A percentile compares a stretch with the other conserved stretches of the same genome.
These are phyloP conservation scores for Nakazawaea populi DNA, from an alignment of 805 yeast species.

Conservation along the genomic window DNA sequence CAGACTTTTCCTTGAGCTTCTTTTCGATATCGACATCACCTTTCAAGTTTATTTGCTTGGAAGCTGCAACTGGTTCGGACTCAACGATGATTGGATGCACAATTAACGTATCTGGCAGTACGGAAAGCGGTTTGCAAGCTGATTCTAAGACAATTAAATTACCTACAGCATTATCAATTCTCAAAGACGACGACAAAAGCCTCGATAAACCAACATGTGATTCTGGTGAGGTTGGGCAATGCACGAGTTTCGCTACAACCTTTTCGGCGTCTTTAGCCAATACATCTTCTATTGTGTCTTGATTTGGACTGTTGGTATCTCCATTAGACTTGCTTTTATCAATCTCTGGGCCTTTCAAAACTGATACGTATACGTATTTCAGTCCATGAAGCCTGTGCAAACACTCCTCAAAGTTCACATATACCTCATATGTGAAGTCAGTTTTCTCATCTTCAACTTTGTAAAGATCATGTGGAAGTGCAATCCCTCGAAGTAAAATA, in stretches of 20 bases:
- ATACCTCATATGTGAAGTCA: conserved; percentile 33
- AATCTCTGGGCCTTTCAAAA: conserved; percentile 42
- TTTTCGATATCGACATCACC: conserved; percentile 17
- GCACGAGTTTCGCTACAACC: conserved; percentile 47
- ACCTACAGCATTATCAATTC: conserved; percentile 42
- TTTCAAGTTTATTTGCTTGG: conserved; percentile 12
- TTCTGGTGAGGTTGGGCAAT: conserved; percentile 26
- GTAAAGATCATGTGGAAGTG: conserved; percentile 46
- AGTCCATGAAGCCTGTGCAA: conserved; percentile 27
- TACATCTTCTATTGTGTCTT: conserved; percentile 3
- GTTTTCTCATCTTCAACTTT: conserved; percentile 11
- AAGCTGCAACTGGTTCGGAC: not conserved
- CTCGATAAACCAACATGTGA: conserved; percentile 47
- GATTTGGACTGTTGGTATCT: conserved; percentile 7
- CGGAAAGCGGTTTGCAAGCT: conserved; percentile 27
- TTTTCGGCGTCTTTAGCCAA: conserved; percentile 29
- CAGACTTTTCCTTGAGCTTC: conserved; percentile 16
- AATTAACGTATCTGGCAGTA: conserved; percentile 32
- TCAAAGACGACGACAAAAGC: conserved; percentile 50
- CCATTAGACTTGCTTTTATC: conserved; percentile 18
- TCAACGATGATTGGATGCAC: conserved; percentile 50
- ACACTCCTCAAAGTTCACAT: conserved; percentile 35
- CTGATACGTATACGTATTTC: conserved; percentile 44
- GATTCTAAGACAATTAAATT: conserved; percentile 46
- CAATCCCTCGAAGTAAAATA: conserved; percentile 44